Evolutionary conservation across 441 rosid genomes (phyloP).

Genomic region (Gossypium trilobum): DNA sequence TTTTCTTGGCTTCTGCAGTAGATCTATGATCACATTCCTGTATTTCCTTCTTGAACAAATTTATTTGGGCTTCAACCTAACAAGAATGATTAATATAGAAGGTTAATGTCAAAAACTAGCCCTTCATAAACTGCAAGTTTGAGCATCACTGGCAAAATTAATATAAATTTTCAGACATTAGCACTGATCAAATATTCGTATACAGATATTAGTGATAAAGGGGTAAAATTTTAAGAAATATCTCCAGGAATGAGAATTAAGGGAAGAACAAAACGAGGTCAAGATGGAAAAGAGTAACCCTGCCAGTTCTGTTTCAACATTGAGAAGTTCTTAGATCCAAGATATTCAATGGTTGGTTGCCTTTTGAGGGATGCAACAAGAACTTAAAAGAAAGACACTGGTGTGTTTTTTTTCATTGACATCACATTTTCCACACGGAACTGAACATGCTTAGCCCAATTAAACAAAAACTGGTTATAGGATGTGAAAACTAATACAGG

Average conservation of each 20-base stretch:
- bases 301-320: neutral
- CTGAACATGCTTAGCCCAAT: neutral
- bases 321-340: neutral
- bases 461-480: neutral
- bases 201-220: neutral
- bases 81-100: neutral
- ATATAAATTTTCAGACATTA: neutral
- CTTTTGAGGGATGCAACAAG: neutral
- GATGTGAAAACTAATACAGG: neutral
- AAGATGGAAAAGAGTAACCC: neutral
- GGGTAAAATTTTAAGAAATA: neutral
- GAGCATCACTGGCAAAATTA: neutral
- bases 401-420: neutral
- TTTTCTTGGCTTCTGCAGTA: slow-evolving; percentile 49
- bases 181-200: neutral
- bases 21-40: slow-evolving; percentile 38
- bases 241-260: neutral
- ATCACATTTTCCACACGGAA: neutral
- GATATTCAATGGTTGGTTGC: neutral
- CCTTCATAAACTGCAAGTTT: neutral
- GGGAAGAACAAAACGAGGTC: neutral
- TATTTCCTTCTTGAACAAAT: slow-evolving; percentile 42
- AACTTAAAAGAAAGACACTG: neutral
- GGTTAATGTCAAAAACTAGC: neutral
- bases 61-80: slow-evolving; percentile 49